Conservation (phyloP, 441 rosid genomes). For the Adansonia gregorii region DNA sequence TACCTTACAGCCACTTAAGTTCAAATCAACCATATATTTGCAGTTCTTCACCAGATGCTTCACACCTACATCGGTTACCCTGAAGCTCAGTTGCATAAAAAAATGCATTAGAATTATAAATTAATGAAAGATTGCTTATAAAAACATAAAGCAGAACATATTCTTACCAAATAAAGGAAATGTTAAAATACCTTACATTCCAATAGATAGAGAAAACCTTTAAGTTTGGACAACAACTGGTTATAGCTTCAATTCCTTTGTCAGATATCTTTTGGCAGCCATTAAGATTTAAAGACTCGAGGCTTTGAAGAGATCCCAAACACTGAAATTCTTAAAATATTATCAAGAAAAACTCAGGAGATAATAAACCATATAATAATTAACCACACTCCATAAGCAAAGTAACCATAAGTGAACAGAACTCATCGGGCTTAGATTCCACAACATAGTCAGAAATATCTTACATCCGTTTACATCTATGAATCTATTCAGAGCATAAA, state of each 20-base stretch:
- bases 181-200: slow-evolving; percentile 76
- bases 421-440: background rate
- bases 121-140: slow-evolving; percentile 17
- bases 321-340: slow-evolving; percentile 48
- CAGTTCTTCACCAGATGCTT: slow-evolving; percentile 73
- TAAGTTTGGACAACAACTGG: slow-evolving; percentile 63
- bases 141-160: slow-evolving; percentile 15
- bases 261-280: slow-evolving; percentile 97
- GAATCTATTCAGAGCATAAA: background rate
- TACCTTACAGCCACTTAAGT: slow-evolving; percentile 96
- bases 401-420: background rate
- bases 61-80: slow-evolving; percentile 69
- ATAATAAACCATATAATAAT: background rate
- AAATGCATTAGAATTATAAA: slow-evolving; percentile 21
- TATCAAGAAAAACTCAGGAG: slow-evolving; percentile 25
- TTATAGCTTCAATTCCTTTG: slow-evolving; percentile 74
- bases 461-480: background rate
- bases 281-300: slow-evolving; percentile 81
- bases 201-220: slow-evolving; percentile 83
- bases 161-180: slow-evolving; percentile 14
- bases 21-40: slow-evolving; percentile 64
- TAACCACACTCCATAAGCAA: slow-evolving; percentile 13
- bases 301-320: slow-evolving; percentile 51
- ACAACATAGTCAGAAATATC: background rate
- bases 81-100: slow-evolving; percentile 35